Evolutionary conservation across 2,329 filamentous ascomycete species (phyloP), one percentile per base, ranked within the genome.

Genomic region (Aspergillus ibericus): DNA sequence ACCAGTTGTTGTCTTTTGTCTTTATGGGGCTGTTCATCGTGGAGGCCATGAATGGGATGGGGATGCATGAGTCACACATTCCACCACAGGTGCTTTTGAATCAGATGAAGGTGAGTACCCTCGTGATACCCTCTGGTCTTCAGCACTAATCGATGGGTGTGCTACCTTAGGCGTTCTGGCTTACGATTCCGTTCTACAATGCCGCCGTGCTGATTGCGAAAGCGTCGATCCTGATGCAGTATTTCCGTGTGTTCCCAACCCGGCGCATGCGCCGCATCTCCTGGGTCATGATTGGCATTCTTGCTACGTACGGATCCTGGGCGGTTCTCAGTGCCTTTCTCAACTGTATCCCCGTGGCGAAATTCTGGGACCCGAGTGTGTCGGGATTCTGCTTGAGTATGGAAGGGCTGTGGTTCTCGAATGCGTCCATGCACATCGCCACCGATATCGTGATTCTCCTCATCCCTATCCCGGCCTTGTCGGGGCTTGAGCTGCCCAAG

Each of bases 141-240:
- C 18, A 1, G 18, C 10, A 34, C 44, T 35, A 27, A 48, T 9
- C 34, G 13, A n/a, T 32, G 32, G 29, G 29, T 32, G 29, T 32
- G n/a, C 5, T 46, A 40, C 10, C 18, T 22, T 10, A 75, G 73
- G 69, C 71, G 8, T 75, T 75, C 58, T 76, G 72, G 72, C 63
- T 75, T 55, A 72, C 72, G 4, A 70, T 75, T n/a, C 71, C 74
- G 4, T 72, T 76, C 61, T 76, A 76, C 55, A 75, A 75, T 16
- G 68, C 70, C 29, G 66, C 71, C n/a, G 63, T 77, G 0, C 63
- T 75, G 52, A 72, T 73, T 58, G 78, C 78, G 40, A 81, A 81
- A 69, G 72, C 75, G 22, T 81, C 78, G 0, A 80, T 82, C 53
- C 66, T 82, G n/a, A 68, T 80, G 55, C 79, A 81, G 62, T 81